phyloP scores from a whole-genome alignment of 2,329 filamentous ascomycete species.

The Colletotrichum zoysiae region DNA sequence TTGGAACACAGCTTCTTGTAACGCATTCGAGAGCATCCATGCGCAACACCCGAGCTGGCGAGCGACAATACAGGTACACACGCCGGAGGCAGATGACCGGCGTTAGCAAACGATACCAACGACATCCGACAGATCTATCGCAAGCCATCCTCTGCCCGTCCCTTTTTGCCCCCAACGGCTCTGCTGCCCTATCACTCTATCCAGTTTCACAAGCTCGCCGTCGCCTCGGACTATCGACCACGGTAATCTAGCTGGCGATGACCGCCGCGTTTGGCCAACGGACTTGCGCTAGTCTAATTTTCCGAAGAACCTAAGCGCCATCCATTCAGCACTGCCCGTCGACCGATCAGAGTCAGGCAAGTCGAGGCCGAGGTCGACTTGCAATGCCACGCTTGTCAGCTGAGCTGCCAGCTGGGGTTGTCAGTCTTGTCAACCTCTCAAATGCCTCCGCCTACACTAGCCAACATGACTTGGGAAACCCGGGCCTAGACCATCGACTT shows the following conservation, averaged over 20 bases:
- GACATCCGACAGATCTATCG: background rate
- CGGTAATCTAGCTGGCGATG: slow-evolving; percentile 1
- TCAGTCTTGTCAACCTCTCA: slow-evolving; percentile 13
- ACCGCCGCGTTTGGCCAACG: slow-evolving; percentile 24
- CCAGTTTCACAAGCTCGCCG: slow-evolving; percentile 2
- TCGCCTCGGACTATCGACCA: slow-evolving; percentile 14
- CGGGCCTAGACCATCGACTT: slow-evolving; percentile 33
- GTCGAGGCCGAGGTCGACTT: background rate
- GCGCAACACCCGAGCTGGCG: background rate
- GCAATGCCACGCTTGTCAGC: slow-evolving; percentile 3
- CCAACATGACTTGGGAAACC: slow-evolving; percentile 28
- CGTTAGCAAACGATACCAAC: slow-evolving; percentile 10
- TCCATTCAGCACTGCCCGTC: slow-evolving; percentile 20
- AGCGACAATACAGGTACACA: background rate
- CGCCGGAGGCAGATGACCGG: background rate
- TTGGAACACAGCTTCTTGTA: background rate
- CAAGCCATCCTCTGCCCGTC: slow-evolving; percentile 14
- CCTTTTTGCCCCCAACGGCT: slow-evolving; percentile 13
- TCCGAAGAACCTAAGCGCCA: slow-evolving; percentile 29
- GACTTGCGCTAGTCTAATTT: slow-evolving; percentile 25
- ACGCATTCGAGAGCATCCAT: background rate
- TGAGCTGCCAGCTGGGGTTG: slow-evolving; percentile 7
- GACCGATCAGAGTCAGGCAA: slow-evolving; percentile 30
- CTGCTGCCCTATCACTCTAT: background rate
- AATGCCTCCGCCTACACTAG: slow-evolving; percentile 36